Percentiles rank a stretch among this genome's conserved stretches.
Conservation (phyloP, 768 basidiomycete genomes). For the Amanita rubescens region DNA sequence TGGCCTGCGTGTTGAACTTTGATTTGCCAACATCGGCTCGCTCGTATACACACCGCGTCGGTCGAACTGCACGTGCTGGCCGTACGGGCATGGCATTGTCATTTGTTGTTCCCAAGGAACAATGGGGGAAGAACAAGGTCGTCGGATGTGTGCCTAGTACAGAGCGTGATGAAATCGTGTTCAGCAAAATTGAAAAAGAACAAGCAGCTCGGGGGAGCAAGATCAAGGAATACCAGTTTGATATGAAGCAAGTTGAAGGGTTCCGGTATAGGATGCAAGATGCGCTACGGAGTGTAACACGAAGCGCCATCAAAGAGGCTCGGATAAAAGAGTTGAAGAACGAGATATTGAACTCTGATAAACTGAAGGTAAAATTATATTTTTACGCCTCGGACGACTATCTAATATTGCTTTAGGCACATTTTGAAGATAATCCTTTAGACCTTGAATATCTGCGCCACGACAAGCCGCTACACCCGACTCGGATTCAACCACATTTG, state of each 20-base stretch:
- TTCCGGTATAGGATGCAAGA: slow-evolving; percentile 99
- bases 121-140: slow-evolving; percentile 70
- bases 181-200: slow-evolving; percentile 68
- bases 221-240: slow-evolving; percentile 88
- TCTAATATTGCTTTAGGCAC: slow-evolving; percentile 55
- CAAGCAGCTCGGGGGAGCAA: slow-evolving; percentile 53
- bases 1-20: slow-evolving; percentile 96
- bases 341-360: slow-evolving; percentile 93
- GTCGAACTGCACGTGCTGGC: slow-evolving; percentile 94
- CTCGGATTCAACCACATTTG: slow-evolving; percentile 87
- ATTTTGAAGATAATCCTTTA: slow-evolving; percentile 94
- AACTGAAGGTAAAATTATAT: slow-evolving; percentile 76
- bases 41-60: slow-evolving; percentile 92
- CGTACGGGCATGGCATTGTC: slow-evolving; percentile 88
- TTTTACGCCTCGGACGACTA: neutral
- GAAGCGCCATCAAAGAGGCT: slow-evolving; percentile 82
- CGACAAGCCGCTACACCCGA: slow-evolving; percentile 90
- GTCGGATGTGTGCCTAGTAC: slow-evolving; percentile 65
- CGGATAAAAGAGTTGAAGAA: slow-evolving; percentile 88
- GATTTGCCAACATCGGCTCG: slow-evolving; percentile 86
- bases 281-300: slow-evolving; percentile 82
- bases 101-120: slow-evolving; percentile 65
- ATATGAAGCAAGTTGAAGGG: slow-evolving; percentile 93
- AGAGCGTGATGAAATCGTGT: slow-evolving; percentile 68
- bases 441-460: slow-evolving; percentile 90